Percentiles rank a stretch among this genome's conserved stretches.
These are phyloP conservation scores for Adansonia grandidieri DNA, from an alignment of 441 rosid species.

Conservation along the genomic window DNA sequence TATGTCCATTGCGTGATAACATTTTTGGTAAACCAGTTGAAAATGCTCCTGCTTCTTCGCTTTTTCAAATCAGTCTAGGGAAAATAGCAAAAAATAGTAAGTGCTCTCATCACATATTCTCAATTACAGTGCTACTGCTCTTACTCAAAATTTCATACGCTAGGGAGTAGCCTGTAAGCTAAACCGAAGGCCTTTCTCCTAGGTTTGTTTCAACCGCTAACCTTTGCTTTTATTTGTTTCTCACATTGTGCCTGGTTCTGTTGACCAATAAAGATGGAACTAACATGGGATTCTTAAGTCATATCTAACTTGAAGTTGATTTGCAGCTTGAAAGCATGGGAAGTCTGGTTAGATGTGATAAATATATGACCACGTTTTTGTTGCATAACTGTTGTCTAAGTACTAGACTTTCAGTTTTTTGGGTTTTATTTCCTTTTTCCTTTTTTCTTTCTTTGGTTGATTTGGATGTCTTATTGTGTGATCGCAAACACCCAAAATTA, in stretches of 20 bases:
- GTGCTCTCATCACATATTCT: neutral
- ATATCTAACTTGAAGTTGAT: neutral
- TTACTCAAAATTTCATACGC: neutral
- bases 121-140: neutral
- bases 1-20: neutral
- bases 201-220: neutral
- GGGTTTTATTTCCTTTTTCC: neutral
- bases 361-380: neutral
- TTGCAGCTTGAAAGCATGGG: neutral
- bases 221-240: neutral
- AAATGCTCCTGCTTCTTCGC: neutral
- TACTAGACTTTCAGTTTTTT: neutral
- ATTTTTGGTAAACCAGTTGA: neutral
- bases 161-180: neutral
- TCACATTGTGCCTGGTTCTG: neutral
- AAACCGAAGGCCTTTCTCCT: neutral
- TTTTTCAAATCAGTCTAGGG: neutral
- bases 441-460: neutral
- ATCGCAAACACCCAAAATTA: neutral
- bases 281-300: neutral
- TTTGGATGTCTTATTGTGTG: neutral
- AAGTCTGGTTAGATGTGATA: neutral
- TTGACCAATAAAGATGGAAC: neutral
- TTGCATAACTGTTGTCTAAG: neutral
- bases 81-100: neutral